Base-by-base conservation (phyloP, 1,139 yeast species). In the Pichia sp. region DNA sequence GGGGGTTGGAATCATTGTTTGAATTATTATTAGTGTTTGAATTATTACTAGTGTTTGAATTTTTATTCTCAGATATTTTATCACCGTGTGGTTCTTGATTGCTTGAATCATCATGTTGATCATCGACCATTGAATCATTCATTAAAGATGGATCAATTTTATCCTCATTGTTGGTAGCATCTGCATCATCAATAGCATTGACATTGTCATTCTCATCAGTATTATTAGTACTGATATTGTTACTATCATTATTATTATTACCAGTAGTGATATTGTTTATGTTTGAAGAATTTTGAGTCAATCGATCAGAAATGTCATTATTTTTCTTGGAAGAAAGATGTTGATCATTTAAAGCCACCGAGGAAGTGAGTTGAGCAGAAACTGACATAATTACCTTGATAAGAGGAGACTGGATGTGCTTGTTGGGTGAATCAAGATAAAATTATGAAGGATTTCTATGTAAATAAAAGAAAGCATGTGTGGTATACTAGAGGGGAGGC, bases 71-170 rank as follows among this genome's bases (percentile, higher is more conserved):
- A n/a, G n/a, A n/a, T n/a, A n/a, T n/a, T 8, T 37, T 30, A 25
- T 20, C 18, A 12, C 22, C 23, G 13, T 32, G n/a, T 18, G 6
- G 12, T 11, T 15, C n/a, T 23, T 18, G 40, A 27, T n/a, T 29
- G 27, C n/a, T n/a, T n/a, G n/a, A n/a, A 23, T 36, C 22, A 30
- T 30, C 5, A 6, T n/a, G 16, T 7, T 15, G 18, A 36, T 23
- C n/a, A 7, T 23, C 43, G 24, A 26, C 35, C 15, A 27, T 30
- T 18, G 26, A 16, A 32, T 47, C 22, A 18, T 32, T 32, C 22
- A 32, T 22, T 35, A 47, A 34, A 30, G 27, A 34, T 18, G 50
- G 50, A 32, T 47, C 50, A 29, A 47, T 47, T 35, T 35, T 35
- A 22, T 35, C 38, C 12, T 35, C 38, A 16, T 41, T 44, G 26